A percentile compares a stretch with the other conserved stretches of the same genome.
Evolutionary conservation across 768 basidiomycete species (phyloP).

Genomic region (Lactarius indigo): DNA sequence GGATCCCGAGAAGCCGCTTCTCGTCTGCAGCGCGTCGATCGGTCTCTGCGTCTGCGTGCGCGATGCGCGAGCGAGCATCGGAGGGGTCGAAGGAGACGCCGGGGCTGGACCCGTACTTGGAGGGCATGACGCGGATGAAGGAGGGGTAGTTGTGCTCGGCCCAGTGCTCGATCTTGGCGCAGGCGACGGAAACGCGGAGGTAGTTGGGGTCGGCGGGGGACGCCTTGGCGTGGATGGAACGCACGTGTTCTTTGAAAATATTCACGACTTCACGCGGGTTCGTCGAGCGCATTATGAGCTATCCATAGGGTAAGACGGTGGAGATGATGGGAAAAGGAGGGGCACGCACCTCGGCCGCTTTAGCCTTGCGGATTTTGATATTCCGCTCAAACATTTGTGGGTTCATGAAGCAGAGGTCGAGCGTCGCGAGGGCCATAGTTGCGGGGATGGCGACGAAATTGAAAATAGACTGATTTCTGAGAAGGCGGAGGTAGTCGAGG

Average conservation of each 20-base stretch:
- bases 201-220: slow-evolving; percentile 82
- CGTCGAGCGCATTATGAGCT: slow-evolving; percentile 91
- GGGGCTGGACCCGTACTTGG: slow-evolving; percentile 8
- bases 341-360: slow-evolving; percentile 69
- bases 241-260: slow-evolving; percentile 80
- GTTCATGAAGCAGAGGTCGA: slow-evolving; percentile 93
- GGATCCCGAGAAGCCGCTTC: slow-evolving; percentile 31
- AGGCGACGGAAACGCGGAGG: slow-evolving; percentile 76
- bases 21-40: slow-evolving; percentile 39
- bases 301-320: not conserved
- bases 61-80: slow-evolving; percentile 57
- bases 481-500: slow-evolving; percentile 82
- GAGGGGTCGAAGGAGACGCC: slow-evolving; percentile 38
- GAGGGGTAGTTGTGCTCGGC: slow-evolving; percentile 91
- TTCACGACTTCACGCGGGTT: slow-evolving; percentile 89
- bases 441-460: slow-evolving; percentile 95
- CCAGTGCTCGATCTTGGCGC: slow-evolving; percentile 90
- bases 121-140: slow-evolving; percentile 52
- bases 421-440: slow-evolving; percentile 93
- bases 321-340: not conserved
- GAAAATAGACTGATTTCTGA: slow-evolving; percentile 91
- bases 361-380: slow-evolving; percentile 93
- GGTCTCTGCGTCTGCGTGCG: slow-evolving; percentile 40
- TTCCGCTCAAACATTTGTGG: slow-evolving; percentile 77
- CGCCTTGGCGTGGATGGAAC: slow-evolving; percentile 79